Conservation (phyloP, 2,329 filamentous ascomycete species). For the Penicillium sp. region DNA sequence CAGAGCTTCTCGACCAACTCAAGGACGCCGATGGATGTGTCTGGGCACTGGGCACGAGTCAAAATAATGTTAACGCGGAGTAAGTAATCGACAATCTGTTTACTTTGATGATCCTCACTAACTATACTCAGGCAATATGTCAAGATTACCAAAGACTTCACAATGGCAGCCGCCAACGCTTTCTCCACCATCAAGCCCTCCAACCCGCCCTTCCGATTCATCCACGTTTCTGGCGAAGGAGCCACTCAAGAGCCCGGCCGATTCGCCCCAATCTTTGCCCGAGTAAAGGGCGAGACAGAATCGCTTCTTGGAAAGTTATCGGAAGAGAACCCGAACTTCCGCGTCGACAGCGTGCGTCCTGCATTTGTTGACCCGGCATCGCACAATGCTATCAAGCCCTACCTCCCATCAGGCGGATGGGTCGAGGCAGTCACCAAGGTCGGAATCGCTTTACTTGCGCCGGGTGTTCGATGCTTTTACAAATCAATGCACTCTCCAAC, state of each 20-base stretch:
- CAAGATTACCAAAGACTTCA: conserved; percentile 67
- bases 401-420: conserved; percentile 24
- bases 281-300: conserved; percentile 70
- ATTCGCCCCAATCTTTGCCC: conserved; percentile 61
- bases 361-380: conserved; percentile 57
- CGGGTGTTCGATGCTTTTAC: conserved; percentile 21
- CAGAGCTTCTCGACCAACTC: conserved; percentile 60
- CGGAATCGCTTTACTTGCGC: conserved; percentile 24
- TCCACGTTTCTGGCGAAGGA: conserved; percentile 65
- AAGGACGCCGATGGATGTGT: conserved; percentile 68
- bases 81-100: conserved; percentile 32
- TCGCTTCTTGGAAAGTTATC: conserved; percentile 57
- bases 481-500: conserved; percentile 43
- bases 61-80: conserved; percentile 62
- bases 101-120: background rate
- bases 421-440: conserved; percentile 21
- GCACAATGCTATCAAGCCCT: conserved; percentile 44
- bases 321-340: conserved; percentile 47
- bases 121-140: conserved; percentile 57
- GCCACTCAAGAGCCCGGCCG: conserved; percentile 49
- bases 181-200: conserved; percentile 57
- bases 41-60: conserved; percentile 72
- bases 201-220: conserved; percentile 59
- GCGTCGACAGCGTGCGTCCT: conserved; percentile 61
- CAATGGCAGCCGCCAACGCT: conserved; percentile 64